Evolutionary conservation across 1,284 basidiomycete species (phyloP).

Genomic region (Fomitopsis pinicola): DNA sequence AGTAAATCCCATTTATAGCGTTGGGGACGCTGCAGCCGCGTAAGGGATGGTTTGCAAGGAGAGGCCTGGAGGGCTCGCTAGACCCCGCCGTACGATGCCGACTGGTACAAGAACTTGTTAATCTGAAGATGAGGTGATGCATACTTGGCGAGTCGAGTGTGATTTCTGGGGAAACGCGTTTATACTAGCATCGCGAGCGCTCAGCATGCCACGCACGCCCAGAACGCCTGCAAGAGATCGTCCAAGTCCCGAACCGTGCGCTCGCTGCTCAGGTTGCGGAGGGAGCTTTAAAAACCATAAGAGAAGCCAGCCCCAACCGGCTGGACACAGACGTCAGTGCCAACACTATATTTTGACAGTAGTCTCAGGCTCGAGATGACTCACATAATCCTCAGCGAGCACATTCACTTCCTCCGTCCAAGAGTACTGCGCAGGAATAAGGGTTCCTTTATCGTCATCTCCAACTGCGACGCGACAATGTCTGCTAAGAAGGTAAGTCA

Average conservation of each 20-base stretch:
- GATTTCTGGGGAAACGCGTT: background rate
- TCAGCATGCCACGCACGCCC: background rate
- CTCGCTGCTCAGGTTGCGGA: constrained; percentile 5
- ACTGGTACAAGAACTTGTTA: constrained; percentile 5
- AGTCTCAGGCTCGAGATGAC: background rate
- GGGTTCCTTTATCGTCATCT: background rate
- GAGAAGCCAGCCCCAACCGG: constrained; percentile 3
- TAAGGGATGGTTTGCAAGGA: background rate
- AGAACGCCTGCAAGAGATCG: constrained; percentile 6
- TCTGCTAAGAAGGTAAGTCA: background rate
- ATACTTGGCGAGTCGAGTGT: constrained; percentile 1
- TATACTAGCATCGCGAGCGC: background rate
- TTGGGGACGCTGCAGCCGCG: background rate
- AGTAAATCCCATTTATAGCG: constrained; percentile 2
- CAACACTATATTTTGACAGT: background rate
- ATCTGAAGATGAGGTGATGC: background rate
- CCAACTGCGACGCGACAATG: background rate
- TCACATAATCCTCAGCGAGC: constrained; percentile 4
- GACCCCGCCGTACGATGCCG: constrained; percentile 5
- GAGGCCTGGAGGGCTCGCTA: background rate
- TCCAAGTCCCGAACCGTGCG: constrained; percentile 6
- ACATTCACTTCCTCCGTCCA: constrained; percentile 6
- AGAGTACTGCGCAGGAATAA: background rate
- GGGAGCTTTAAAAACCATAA: background rate
- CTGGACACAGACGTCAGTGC: background rate